Conservation (phyloP, 805 yeast species). For the Saturnispora ahearnii region DNA sequence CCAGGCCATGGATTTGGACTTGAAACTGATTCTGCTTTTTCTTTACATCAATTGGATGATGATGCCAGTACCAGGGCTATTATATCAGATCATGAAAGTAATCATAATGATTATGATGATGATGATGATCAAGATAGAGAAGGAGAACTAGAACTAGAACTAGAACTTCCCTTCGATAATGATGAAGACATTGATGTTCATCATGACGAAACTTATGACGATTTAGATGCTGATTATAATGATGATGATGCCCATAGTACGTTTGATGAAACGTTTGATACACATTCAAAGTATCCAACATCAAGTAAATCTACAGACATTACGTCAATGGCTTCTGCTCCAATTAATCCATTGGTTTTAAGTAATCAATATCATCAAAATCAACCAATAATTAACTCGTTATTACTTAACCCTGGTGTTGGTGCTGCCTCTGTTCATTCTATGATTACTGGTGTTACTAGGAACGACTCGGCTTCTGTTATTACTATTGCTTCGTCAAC, state of each 20-base stretch:
- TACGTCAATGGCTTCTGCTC: slow-evolving; percentile 8
- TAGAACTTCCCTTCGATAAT: not conserved
- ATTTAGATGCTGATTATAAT: not conserved
- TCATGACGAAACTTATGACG: not conserved
- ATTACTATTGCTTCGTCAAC: slow-evolving; percentile 29
- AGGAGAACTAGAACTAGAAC: not conserved
- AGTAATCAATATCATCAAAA: not conserved
- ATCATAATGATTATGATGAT: not conserved
- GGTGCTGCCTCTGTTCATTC: slow-evolving; percentile 7
- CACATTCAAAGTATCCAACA: slow-evolving; percentile 7
- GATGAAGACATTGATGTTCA: not conserved
- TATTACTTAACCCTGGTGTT: not conserved
- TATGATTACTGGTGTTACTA: not conserved
- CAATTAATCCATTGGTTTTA: not conserved
- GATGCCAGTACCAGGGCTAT: slow-evolving; percentile 38
- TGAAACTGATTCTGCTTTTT: not conserved
- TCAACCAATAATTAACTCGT: not conserved
- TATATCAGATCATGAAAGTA: slow-evolving; percentile 23
- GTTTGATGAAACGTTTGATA: not conserved
- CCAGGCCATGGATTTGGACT: not conserved
- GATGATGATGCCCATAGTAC: not conserved
- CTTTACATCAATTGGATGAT: slow-evolving; percentile 7
- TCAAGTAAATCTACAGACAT: slow-evolving; percentile 7
- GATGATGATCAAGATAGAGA: not conserved
- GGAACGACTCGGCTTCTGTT: slow-evolving; percentile 25